phyloP scores from a whole-genome alignment of 23 red algal genomes.

The Agarophyton chilense region DNA sequence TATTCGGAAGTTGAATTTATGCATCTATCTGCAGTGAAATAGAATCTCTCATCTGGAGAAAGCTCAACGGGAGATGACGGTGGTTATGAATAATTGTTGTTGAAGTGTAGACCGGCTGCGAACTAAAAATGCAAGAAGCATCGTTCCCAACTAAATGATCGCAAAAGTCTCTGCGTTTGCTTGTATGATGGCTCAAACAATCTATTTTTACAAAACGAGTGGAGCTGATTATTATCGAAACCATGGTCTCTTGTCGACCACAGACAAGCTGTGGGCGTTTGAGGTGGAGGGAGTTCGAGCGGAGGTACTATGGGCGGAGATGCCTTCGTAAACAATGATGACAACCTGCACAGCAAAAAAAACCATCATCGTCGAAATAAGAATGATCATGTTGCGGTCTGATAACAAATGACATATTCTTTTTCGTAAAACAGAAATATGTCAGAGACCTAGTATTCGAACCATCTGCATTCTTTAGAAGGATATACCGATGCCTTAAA shows the following conservation, averaged over 20 bases:
- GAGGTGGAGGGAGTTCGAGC: background rate
- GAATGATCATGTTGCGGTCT: background rate
- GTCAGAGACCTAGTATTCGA: background rate
- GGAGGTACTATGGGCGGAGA: background rate
- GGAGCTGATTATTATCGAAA: background rate
- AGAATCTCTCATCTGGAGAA: background rate
- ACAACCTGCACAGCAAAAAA: background rate
- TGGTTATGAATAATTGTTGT: background rate
- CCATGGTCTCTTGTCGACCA: slow-evolving; percentile 12
- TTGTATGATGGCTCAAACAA: background rate
- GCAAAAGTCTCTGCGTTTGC: background rate
- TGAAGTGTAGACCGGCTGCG: background rate
- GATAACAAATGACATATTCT: background rate
- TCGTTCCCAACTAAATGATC: background rate
- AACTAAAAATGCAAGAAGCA: background rate
- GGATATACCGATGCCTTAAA: background rate
- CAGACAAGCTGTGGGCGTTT: background rate
- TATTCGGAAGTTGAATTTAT: background rate
- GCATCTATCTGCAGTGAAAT: background rate
- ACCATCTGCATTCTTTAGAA: background rate
- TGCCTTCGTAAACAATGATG: background rate
- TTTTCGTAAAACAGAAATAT: background rate
- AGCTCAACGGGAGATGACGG: background rate
- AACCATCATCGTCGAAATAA: background rate
- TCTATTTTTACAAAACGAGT: background rate